Evolutionary conservation across 345 rosid species (phyloP), one percentile per base, ranked within the genome.

Genomic region (Adansonia digitata): DNA sequence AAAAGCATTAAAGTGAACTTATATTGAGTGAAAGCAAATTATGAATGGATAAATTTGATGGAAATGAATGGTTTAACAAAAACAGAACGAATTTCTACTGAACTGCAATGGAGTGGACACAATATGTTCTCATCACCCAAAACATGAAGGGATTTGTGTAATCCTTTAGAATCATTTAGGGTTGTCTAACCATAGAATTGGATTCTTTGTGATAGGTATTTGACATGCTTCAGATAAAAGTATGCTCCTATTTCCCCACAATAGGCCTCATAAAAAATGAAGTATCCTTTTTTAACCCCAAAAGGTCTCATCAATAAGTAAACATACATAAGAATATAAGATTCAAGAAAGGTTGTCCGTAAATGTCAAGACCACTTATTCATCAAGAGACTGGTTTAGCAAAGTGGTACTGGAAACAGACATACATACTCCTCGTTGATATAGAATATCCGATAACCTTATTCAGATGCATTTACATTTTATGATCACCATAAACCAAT

Each of bases 1-100:
- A 39, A 81, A 79, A 74, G 69, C 20, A 72, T 43, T n/a, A 27
- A 55, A 48, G 20, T 46, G 52, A 35, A 55, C 40, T 62, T 57
- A 24, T 55, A 53, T 40, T 29, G 17, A 69, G 31, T 46, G 34
- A 26, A 29, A 56, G 53, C 18, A 67, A 29, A 59, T 72, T 55
- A 29, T 8, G 71, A 74, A 59, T 27, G 46, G 53, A 77, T 27
- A 72, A 51, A 14, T 61, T 29, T 10, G 48, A 56, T 31, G 17
- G 26, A 67, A 74, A 42, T 17, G 62, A 9, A 63, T n/a, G 45
- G 61, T 3, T 55, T 15, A 31, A 60, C 39, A 60, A n/a, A 37
- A 63, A 9, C 46, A 63, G 27, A 10, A 37, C 3, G 15, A 4
- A 26, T 27, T 26, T 18, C 11, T 35, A 62, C 7, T 18, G 7